A percentile compares a stretch with the other conserved stretches of the same genome.
Conservation (phyloP, 2,329 filamentous ascomycete species). For the Hypoxylon sp. region DNA sequence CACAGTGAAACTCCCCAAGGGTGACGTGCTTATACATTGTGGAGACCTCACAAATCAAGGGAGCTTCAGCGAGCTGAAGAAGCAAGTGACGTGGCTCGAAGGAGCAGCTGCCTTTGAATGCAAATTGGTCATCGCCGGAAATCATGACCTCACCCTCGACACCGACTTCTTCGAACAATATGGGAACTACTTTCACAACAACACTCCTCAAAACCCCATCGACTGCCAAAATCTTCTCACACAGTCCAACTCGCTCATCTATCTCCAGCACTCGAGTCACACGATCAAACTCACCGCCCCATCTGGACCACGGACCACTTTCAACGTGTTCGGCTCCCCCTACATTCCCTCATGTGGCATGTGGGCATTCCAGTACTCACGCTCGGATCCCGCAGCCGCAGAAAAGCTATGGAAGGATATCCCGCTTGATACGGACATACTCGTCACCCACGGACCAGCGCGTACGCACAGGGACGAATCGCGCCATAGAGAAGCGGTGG, state of each 20-base stretch:
- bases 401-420: slow-evolving; percentile 71
- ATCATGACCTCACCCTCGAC: slow-evolving; percentile 82
- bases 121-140: slow-evolving; percentile 81
- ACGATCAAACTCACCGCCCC: slow-evolving; percentile 69
- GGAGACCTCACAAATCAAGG: slow-evolving; percentile 84
- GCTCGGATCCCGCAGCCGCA: slow-evolving; percentile 33
- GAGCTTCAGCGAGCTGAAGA: slow-evolving; percentile 71
- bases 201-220: slow-evolving; percentile 65
- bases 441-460: slow-evolving; percentile 80
- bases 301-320: slow-evolving; percentile 70
- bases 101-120: slow-evolving; percentile 75
- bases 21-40: slow-evolving; percentile 82
- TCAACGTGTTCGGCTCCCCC: slow-evolving; percentile 80
- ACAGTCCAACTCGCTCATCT: slow-evolving; percentile 66
- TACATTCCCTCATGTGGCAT: slow-evolving; percentile 68
- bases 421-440: slow-evolving; percentile 73
- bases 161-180: slow-evolving; percentile 71
- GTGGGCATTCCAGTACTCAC: slow-evolving; percentile 78
- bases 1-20: slow-evolving; percentile 74
- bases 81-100: slow-evolving; percentile 76
- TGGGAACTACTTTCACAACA: slow-evolving; percentile 70
- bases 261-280: slow-evolving; percentile 72
- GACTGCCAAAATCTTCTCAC: slow-evolving; percentile 70
- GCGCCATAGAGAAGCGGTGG: slow-evolving; percentile 59
- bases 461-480: slow-evolving; percentile 70